phyloP scores from a whole-genome alignment of 208 protist genomes.

The Acanthamoeba culbertsoni region DNA sequence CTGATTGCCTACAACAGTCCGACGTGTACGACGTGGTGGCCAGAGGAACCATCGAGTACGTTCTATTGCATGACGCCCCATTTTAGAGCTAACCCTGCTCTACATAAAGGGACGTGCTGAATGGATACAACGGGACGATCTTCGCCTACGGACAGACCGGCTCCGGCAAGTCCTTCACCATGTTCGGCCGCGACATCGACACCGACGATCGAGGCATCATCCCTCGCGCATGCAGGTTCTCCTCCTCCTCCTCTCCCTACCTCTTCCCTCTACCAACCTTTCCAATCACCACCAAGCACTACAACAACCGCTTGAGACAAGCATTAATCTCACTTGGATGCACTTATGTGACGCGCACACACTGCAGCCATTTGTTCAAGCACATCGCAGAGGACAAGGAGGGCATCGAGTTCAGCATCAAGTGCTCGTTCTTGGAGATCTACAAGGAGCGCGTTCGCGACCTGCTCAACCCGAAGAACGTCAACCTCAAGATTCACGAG shows the following conservation, averaged over 20 bases:
- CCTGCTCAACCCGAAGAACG: conserved; percentile 87
- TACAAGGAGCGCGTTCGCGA: conserved; percentile 97
- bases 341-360: neutral
- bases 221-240: conserved; percentile 79
- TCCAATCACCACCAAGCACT: no score
- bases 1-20: no score
- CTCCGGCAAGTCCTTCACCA: conserved; percentile 85
- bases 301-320: neutral
- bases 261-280: neutral
- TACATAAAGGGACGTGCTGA: conserved; percentile 72
- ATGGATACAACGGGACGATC: conserved; percentile 88
- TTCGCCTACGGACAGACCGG: conserved; percentile 86
- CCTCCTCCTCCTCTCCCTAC: neutral
- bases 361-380: conserved; percentile 20
- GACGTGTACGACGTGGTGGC: conserved; percentile 78
- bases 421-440: conserved; percentile 95
- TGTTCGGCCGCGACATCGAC: conserved; percentile 78
- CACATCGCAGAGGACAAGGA: conserved; percentile 22
- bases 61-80: neutral
- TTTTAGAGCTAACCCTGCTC: neutral
- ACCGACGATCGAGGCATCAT: conserved; percentile 88
- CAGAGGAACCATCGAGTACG: conserved; percentile 76
- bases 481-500: conserved; percentile 88
- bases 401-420: conserved; percentile 91
- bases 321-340: neutral